Conservation (phyloP, 106 monocot genomes). For the Iris macrosiphon region DNA sequence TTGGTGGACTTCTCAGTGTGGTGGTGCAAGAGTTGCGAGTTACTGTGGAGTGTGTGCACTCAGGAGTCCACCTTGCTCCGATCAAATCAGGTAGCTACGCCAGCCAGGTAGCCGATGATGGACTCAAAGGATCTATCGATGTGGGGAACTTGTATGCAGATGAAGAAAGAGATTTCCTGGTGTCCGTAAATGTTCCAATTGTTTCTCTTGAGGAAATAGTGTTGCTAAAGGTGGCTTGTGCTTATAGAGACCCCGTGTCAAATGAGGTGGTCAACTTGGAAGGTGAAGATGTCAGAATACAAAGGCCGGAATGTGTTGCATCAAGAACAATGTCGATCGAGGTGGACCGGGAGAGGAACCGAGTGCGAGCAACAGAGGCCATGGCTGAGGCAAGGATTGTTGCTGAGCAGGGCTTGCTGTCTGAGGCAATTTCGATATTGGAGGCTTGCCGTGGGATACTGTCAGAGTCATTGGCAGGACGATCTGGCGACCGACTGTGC, state of each 20-base stretch:
- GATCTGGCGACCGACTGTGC: conserved; percentile 52
- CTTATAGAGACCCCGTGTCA: conserved; percentile 43
- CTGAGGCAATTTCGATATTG: conserved; percentile 53
- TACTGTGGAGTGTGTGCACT: conserved; percentile 38
- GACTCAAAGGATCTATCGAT: conserved; percentile 37
- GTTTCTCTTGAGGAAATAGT: conserved; percentile 13
- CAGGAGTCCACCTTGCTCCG: conserved; percentile 21
- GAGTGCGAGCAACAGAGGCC: conserved; percentile 70
- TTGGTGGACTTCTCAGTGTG: conserved; percentile 95
- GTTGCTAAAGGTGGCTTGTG: conserved; percentile 42
- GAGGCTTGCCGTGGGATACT: conserved; percentile 35
- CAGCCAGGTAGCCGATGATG: conserved; percentile 27
- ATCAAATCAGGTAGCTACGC: conserved; percentile 79
- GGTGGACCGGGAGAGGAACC: conserved; percentile 77
- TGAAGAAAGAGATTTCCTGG: conserved; percentile 79
- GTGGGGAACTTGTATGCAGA: conserved; percentile 87
- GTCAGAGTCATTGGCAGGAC: conserved; percentile 31
- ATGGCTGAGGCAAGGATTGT: conserved; percentile 54
- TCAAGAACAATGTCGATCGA: conserved; percentile 33
- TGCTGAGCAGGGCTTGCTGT: conserved; percentile 62
- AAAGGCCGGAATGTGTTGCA: conserved; percentile 22
- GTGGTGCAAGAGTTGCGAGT: conserved; percentile 59
- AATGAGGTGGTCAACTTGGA: conserved; percentile 28
- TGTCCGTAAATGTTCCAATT: conserved; percentile 50
- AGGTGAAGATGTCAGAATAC: conserved; percentile 26